phyloP scores from a whole-genome alignment of 345 rosid species.

The Syzygium jambos region DNA sequence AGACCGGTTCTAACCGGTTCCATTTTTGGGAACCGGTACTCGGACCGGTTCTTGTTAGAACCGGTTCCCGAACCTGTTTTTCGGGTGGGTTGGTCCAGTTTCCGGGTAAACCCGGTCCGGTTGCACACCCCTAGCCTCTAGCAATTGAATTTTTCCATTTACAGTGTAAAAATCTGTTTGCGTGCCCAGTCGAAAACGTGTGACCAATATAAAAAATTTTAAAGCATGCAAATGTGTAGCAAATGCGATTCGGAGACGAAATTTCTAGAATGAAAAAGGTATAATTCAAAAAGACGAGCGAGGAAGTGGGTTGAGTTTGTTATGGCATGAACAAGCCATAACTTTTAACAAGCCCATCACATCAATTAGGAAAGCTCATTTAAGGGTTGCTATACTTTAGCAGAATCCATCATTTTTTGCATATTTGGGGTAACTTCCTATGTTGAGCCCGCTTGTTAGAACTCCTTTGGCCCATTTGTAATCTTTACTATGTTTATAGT shows the following conservation, averaged over 20 bases:
- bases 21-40: too few relatives aligned
- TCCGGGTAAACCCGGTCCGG: too few relatives aligned
- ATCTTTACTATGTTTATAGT: background rate
- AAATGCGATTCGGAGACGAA: background rate
- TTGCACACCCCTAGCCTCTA: background rate
- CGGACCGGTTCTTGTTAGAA: too few relatives aligned
- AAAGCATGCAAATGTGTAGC: background rate
- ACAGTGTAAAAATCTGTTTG: background rate
- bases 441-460: background rate
- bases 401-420: background rate
- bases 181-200: background rate
- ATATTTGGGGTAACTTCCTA: background rate
- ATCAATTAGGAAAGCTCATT: background rate
- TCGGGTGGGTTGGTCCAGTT: too few relatives aligned
- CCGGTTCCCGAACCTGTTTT: too few relatives aligned
- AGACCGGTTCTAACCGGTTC: too few relatives aligned
- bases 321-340: background rate
- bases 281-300: background rate
- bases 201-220: background rate
- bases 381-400: background rate
- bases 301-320: background rate
- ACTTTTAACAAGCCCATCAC: background rate
- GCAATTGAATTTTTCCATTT: background rate
- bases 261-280: background rate
- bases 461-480: background rate